phyloP scores from a whole-genome alignment of 1,284 basidiomycete species.

The Ceratobasidium theobromae region DNA sequence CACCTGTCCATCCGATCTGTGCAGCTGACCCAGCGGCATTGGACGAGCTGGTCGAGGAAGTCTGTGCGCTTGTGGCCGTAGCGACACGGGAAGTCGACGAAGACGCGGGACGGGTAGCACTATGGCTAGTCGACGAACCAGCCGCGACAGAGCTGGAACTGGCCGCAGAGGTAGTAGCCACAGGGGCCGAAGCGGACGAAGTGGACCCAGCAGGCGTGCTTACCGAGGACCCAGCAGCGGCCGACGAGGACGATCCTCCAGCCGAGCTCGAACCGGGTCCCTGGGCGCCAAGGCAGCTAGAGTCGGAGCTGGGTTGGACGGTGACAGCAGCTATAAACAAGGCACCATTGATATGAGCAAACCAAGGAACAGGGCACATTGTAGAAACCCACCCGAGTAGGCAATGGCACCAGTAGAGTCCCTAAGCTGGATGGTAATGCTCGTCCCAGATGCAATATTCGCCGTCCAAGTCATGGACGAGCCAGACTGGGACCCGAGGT shows the following conservation, averaged over 20 bases:
- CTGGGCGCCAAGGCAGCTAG: conserved; percentile 10
- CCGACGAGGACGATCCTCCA: background rate
- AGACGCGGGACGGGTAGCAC: too few species aligned
- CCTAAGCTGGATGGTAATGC: conserved; percentile 5
- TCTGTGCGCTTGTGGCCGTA: too few species aligned
- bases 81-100: too few species aligned
- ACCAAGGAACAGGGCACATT: background rate
- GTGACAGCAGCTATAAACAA: background rate
- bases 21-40: background rate
- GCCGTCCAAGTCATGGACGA: conserved; percentile 2
- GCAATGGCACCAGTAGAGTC: conserved; percentile 1
- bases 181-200: background rate
- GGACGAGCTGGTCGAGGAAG: background rate
- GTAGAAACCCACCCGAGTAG: conserved; percentile 20
- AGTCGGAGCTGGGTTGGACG: conserved; percentile 11
- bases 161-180: background rate
- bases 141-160: background rate
- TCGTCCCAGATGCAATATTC: background rate
- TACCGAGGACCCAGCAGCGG: background rate
- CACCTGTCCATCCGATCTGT: background rate
- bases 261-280: background rate
- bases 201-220: background rate
- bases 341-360: background rate
- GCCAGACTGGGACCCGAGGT: conserved; percentile 5
- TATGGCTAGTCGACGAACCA: background rate